Evolutionary conservation across 2,329 filamentous ascomycete genomes (phyloP).

Genomic region (Colletotrichum theobromicola): DNA sequence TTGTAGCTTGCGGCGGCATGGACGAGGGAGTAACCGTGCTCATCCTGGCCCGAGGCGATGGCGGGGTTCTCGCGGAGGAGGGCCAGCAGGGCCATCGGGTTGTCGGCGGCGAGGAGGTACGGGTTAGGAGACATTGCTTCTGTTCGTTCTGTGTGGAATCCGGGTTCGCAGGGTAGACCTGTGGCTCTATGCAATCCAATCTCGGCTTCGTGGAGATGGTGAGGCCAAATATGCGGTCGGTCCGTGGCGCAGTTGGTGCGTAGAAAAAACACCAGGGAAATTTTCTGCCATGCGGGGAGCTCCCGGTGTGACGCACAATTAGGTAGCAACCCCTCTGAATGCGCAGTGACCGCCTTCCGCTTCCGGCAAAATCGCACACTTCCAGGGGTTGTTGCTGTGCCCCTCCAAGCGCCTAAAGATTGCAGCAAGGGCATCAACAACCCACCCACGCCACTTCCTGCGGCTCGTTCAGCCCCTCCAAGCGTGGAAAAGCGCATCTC

Average conservation of each 20-base stretch:
- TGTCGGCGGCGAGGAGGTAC: conserved; percentile 82
- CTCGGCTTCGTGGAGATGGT: not conserved
- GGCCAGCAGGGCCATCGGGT: conserved; percentile 73
- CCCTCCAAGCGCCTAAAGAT: conserved; percentile 1
- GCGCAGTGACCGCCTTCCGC: conserved; percentile 7
- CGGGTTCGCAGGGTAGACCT: not conserved
- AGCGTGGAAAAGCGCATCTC: not conserved
- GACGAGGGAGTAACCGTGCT: conserved; percentile 91
- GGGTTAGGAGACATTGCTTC: conserved; percentile 61
- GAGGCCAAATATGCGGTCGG: conserved; percentile 4
- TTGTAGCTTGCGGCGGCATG: conserved; percentile 95
- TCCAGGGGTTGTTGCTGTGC: not conserved
- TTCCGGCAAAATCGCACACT: not conserved
- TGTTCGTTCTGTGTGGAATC: not conserved
- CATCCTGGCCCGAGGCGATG: conserved; percentile 83
- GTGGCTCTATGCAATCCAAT: not conserved
- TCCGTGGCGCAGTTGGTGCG: not conserved
- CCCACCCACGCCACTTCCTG: not conserved
- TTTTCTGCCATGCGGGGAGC: conserved; percentile 21
- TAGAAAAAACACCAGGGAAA: not conserved
- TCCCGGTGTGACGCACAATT: conserved; percentile 18
- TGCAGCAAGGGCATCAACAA: not conserved
- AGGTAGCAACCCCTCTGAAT: not conserved
- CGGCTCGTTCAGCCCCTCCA: not conserved
- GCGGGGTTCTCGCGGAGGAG: conserved; percentile 76